phyloP scores from a whole-genome alignment of 2,329 filamentous ascomycete genomes.

The Xylariales sp. region DNA sequence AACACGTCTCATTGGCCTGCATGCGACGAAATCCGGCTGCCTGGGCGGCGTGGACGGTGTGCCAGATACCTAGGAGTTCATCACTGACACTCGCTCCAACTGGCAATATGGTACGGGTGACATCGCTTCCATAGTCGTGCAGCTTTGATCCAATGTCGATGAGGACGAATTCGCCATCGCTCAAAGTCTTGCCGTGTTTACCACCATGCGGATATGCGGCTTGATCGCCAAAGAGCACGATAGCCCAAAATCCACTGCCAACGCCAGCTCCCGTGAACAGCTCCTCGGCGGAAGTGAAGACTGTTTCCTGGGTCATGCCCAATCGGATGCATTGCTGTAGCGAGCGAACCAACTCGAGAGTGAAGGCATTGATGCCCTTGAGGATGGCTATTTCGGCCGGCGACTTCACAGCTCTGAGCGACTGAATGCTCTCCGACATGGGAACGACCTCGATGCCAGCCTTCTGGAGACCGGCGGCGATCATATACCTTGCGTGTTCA shows the following conservation, averaged over 20 bases:
- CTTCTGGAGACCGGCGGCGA: constrained; percentile 21
- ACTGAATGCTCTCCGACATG: constrained; percentile 22
- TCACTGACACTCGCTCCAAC: constrained; percentile 16
- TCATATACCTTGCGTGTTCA: constrained; percentile 25
- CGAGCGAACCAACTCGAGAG: constrained; percentile 22
- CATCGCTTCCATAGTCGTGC: constrained; percentile 25
- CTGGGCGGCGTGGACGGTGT: constrained; percentile 20
- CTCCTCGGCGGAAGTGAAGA: constrained; percentile 14
- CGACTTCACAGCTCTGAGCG: constrained; percentile 23
- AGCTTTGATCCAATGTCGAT: constrained; percentile 25
- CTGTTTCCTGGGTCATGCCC: constrained; percentile 22
- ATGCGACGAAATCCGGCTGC: constrained; percentile 21
- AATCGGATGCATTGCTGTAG: constrained; percentile 21
- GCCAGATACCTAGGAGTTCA: constrained; percentile 22
- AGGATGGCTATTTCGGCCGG: constrained; percentile 22
- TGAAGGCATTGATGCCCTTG: constrained; percentile 23
- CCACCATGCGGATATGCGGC: constrained; percentile 26
- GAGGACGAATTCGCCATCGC: constrained; percentile 23
- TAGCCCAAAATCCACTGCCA: constrained; percentile 22
- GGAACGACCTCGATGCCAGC: constrained; percentile 23
- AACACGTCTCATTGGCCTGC: constrained; percentile 22
- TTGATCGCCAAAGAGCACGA: constrained; percentile 25
- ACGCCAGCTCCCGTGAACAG: constrained; percentile 23
- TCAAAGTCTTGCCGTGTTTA: constrained; percentile 20
- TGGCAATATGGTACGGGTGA: constrained; percentile 24